Evolutionary conservation across 1,284 basidiomycete species (phyloP).

Genomic region (Cerrena zonata): DNA sequence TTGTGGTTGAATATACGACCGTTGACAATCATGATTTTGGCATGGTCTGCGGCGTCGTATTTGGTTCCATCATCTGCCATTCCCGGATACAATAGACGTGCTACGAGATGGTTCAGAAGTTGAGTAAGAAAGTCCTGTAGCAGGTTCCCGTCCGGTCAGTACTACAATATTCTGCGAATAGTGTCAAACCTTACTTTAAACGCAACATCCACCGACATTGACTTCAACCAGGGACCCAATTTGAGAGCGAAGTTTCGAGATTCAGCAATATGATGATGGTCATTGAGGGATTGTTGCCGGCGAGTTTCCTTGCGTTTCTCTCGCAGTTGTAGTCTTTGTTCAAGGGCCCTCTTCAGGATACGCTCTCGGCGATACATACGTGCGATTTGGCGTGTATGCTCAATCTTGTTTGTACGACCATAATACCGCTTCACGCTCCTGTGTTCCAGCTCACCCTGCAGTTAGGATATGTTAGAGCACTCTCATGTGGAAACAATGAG

Average conservation of each 20-base stretch:
- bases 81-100: neutral
- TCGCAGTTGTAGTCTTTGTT: neutral
- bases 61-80: neutral
- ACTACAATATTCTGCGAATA: neutral
- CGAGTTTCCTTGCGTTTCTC: neutral
- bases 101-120: neutral
- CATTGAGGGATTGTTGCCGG: neutral
- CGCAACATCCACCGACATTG: neutral
- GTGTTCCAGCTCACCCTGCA: constrained; percentile 8
- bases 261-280: neutral
- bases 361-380: neutral
- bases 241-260: neutral
- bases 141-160: neutral
- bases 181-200: neutral
- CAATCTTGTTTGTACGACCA: constrained; percentile 4
- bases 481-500: neutral
- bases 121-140: neutral
- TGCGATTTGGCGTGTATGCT: neutral
- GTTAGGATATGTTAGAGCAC: neutral
- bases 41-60: neutral
- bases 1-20: constrained; percentile 28
- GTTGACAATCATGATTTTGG: constrained; percentile 2
- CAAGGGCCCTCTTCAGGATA: neutral
- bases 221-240: neutral
- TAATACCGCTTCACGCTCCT: constrained; percentile 4